These are phyloP conservation scores for Olyra latifolia DNA, from an alignment of 176 grass and related monocot genomes.

Conservation along the genomic window DNA sequence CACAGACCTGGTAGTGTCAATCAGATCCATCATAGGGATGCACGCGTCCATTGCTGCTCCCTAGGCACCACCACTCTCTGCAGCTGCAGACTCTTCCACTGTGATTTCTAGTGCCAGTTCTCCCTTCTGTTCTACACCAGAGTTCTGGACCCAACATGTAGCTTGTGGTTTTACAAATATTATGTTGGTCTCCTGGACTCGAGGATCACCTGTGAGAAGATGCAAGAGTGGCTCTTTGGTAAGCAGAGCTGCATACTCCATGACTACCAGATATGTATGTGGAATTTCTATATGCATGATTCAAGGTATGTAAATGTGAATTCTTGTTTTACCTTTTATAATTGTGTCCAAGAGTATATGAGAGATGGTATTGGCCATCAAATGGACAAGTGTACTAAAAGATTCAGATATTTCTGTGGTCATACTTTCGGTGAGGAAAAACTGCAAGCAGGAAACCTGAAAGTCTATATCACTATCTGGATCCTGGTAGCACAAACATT, in stretches of 20 bases:
- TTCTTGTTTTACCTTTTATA: conserved; percentile 59
- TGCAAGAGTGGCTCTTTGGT: conserved; percentile 14
- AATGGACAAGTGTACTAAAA: conserved; percentile 29
- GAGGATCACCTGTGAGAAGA: conserved; percentile 51
- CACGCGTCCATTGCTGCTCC: conserved; percentile 58
- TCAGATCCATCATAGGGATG: conserved; percentile 65
- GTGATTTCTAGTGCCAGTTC: conserved; percentile 56
- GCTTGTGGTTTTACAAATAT: conserved; percentile 50
- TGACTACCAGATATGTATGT: conserved; percentile 2
- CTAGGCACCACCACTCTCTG: conserved; percentile 43
- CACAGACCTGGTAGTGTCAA: conserved; percentile 59
- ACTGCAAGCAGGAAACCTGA: conserved; percentile 50
- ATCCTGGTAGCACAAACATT: conserved; percentile 43
- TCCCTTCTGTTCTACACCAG: conserved; percentile 36
- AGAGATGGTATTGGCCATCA: conserved; percentile 46
- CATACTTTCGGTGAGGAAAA: conserved; percentile 41
- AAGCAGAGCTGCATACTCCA: conserved; percentile 7
- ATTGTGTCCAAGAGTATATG: conserved; percentile 57
- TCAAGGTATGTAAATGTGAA: background rate
- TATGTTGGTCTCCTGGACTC: conserved; percentile 53
- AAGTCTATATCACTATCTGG: conserved; percentile 4
- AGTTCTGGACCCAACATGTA: conserved; percentile 48
- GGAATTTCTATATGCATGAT: conserved; percentile 19
- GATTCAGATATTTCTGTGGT: conserved; percentile 42
- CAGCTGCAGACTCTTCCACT: conserved; percentile 33